These are phyloP conservation scores for Silene vulgaris DNA, from an alignment of 179 eudicot species.

Conservation along the genomic window DNA sequence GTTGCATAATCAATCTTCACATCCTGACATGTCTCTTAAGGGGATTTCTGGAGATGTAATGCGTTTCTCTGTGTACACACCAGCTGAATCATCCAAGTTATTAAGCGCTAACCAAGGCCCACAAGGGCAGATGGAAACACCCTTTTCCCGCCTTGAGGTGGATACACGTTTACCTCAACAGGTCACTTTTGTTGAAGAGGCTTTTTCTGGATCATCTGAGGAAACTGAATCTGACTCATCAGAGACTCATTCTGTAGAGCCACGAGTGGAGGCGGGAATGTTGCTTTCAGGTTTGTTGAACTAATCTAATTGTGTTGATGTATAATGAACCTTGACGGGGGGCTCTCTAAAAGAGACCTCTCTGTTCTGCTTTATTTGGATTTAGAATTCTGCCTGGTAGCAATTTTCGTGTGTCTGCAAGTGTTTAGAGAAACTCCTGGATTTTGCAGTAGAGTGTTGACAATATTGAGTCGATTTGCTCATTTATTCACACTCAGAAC, in stretches of 20 bases:
- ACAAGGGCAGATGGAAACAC: slow-evolving; percentile 30
- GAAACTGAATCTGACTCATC: slow-evolving; percentile 90
- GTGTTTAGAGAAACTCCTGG: slow-evolving; percentile 2
- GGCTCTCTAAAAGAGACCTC: background rate
- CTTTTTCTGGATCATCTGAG: slow-evolving; percentile 62
- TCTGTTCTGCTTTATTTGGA: background rate
- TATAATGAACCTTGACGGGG: background rate
- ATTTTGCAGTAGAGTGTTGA: background rate
- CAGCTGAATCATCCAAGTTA: slow-evolving; percentile 7
- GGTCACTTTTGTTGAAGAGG: slow-evolving; percentile 37
- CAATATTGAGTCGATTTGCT: background rate
- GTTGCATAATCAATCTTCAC: slow-evolving; percentile 35
- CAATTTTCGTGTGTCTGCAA: background rate
- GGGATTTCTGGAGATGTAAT: slow-evolving; percentile 36
- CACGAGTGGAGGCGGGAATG: slow-evolving; percentile 50
- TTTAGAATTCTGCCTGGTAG: background rate
- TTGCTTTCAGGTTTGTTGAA: slow-evolving; percentile 55
- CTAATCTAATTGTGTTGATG: background rate
- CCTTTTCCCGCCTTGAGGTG: slow-evolving; percentile 35
- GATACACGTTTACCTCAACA: slow-evolving; percentile 26
- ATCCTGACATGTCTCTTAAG: slow-evolving; percentile 34
- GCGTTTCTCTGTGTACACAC: slow-evolving; percentile 24
- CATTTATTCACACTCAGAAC: background rate
- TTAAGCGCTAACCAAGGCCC: slow-evolving; percentile 26
- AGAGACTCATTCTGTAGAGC: slow-evolving; percentile 59